These are phyloP conservation scores for Oleoguttula mirabilis DNA, from an alignment of 495 filamentous ascomycete species.

Conservation along the genomic window DNA sequence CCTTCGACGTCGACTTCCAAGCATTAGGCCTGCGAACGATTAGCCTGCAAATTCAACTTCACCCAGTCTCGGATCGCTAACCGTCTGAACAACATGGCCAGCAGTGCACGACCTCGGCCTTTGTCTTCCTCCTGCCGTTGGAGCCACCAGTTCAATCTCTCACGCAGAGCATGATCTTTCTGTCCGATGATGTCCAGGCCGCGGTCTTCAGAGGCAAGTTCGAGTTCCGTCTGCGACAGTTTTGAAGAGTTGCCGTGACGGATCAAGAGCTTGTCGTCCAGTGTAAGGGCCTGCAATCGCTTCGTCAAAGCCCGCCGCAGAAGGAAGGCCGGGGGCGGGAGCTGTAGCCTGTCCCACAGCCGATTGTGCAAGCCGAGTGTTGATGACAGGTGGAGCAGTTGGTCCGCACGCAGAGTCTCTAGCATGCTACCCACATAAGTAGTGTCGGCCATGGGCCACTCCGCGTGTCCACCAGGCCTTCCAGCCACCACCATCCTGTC, in stretches of 20 bases:
- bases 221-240: slow-evolving; percentile 43
- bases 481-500: neutral
- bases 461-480: neutral
- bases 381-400: slow-evolving; percentile 19
- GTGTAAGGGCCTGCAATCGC: slow-evolving; percentile 40
- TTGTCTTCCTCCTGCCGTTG: slow-evolving; percentile 12
- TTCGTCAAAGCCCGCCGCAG: slow-evolving; percentile 34
- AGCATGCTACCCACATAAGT: neutral
- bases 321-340: slow-evolving; percentile 26
- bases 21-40: slow-evolving; percentile 13
- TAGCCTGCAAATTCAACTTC: slow-evolving; percentile 12
- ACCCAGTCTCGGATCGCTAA: slow-evolving; percentile 13
- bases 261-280: slow-evolving; percentile 48
- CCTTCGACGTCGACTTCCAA: slow-evolving; percentile 3
- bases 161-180: slow-evolving; percentile 24
- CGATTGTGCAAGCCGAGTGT: slow-evolving; percentile 35
- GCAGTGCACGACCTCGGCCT: slow-evolving; percentile 8
- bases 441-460: slow-evolving; percentile 7
- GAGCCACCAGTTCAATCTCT: slow-evolving; percentile 16
- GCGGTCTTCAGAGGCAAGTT: slow-evolving; percentile 43
- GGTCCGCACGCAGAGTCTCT: neutral
- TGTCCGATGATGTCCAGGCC: slow-evolving; percentile 32
- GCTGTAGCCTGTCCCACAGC: slow-evolving; percentile 37
- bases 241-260: slow-evolving; percentile 30
- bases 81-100: slow-evolving; percentile 18